Conservation (phyloP, 2,329 filamentous ascomycete species). For the Leptodontidium sp. region DNA sequence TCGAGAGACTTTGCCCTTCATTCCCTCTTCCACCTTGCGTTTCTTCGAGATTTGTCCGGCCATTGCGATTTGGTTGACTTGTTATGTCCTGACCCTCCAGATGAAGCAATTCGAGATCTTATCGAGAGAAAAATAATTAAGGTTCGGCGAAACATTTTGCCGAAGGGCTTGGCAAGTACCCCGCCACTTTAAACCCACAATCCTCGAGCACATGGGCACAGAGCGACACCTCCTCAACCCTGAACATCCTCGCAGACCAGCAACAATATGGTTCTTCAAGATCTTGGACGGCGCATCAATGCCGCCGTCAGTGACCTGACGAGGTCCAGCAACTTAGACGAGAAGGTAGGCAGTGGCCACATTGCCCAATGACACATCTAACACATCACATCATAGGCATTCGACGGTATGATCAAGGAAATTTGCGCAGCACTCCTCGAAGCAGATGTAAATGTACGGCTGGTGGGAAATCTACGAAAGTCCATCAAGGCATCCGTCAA, state of each 20-base stretch:
- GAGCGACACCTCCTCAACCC: not conserved
- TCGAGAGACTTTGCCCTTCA: constrained; percentile 56
- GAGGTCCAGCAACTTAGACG: constrained; percentile 89
- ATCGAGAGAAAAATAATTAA: constrained; percentile 32
- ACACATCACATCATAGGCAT: constrained; percentile 68
- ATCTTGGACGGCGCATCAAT: constrained; percentile 98
- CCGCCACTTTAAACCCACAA: constrained; percentile 33
- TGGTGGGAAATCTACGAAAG: constrained; percentile 90
- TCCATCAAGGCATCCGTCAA: constrained; percentile 92
- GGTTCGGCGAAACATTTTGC: constrained; percentile 24
- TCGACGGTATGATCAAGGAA: constrained; percentile 98
- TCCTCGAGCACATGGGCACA: not conserved
- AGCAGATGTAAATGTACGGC: constrained; percentile 95
- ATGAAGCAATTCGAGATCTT: constrained; percentile 13
- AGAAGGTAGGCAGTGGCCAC: constrained; percentile 73
- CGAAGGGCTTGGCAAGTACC: constrained; percentile 27
- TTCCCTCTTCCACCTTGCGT: constrained; percentile 66
- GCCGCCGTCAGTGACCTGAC: constrained; percentile 94
- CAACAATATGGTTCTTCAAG: constrained; percentile 90
- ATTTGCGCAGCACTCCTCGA: constrained; percentile 95
- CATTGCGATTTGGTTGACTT: constrained; percentile 39
- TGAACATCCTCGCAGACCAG: constrained; percentile 24
- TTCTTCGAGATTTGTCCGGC: constrained; percentile 53
- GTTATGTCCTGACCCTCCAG: not conserved
- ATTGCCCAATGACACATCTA: constrained; percentile 41